Conservation (phyloP, 306 rosid genomes). For the Bauhinia variegata region DNA sequence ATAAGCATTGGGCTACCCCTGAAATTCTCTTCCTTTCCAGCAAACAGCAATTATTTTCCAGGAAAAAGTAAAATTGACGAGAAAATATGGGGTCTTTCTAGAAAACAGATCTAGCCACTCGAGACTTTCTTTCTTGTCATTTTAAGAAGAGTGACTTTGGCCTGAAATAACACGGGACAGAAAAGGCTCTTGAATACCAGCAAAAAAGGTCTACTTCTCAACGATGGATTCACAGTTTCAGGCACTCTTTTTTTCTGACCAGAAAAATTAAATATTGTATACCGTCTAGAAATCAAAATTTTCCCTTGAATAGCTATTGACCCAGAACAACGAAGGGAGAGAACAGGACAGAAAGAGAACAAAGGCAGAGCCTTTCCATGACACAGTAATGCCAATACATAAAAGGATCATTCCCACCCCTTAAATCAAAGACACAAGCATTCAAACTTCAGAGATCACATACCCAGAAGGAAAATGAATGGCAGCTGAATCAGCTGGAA, state of each 20-base stretch:
- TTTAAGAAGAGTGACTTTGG: slow-evolving; percentile 32
- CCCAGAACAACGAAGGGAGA: neutral
- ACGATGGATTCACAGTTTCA: neutral
- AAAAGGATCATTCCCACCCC: neutral
- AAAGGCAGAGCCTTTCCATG: slow-evolving; percentile 3
- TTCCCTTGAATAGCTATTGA: slow-evolving; percentile 1
- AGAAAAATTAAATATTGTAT: neutral
- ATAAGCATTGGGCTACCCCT: slow-evolving; percentile 28
- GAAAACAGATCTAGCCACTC: slow-evolving; percentile 47
- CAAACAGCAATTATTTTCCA: slow-evolving; percentile 16
- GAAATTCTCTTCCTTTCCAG: slow-evolving; percentile 9
- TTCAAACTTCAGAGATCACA: slow-evolving; percentile 32
- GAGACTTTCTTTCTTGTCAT: neutral
- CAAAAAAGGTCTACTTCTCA: neutral
- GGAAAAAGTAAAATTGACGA: neutral
- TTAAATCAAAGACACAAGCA: slow-evolving; percentile 27
- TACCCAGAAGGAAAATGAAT: slow-evolving; percentile 23
- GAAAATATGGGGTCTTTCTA: neutral
- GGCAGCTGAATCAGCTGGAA: slow-evolving; percentile 28
- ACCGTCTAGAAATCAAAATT: slow-evolving; percentile 13
- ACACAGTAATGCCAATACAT: neutral
- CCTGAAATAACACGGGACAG: neutral
- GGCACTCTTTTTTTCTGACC: neutral
- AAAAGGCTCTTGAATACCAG: neutral
- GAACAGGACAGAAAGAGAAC: neutral